These are phyloP conservation scores for Metschnikowia borealis DNA, from an alignment of 805 yeast species.

Conservation along the genomic window DNA sequence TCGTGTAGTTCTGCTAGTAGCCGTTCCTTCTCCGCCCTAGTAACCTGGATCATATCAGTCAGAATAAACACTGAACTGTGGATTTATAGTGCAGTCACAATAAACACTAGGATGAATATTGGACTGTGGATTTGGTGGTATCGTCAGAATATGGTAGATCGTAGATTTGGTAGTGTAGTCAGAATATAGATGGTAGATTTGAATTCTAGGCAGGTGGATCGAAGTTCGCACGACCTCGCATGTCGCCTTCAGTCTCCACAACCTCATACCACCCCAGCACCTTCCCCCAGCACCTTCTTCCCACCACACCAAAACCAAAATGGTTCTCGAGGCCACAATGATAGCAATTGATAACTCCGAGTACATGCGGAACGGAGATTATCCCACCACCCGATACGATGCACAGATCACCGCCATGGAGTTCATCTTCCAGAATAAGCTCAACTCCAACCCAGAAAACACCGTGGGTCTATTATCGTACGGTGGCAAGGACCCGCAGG, in stretches of 20 bases:
- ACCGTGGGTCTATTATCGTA: constrained; percentile 88
- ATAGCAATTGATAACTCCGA: constrained; percentile 94
- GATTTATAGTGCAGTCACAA: no score
- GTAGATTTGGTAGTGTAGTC: no score
- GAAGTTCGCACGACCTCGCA: constrained; percentile 4
- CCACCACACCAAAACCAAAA: constrained; percentile 25
- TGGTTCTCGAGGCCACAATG: constrained; percentile 97
- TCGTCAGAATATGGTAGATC: no score
- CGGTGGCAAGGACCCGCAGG: constrained; percentile 82
- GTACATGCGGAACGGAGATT: constrained; percentile 94
- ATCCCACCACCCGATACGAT: constrained; percentile 78
- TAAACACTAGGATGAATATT: no score
- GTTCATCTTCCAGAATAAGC: constrained; percentile 77
- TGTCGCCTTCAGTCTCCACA: constrained; percentile 8
- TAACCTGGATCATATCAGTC: constrained; percentile 5
- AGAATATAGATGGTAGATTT: no score
- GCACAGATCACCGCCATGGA: constrained; percentile 92
- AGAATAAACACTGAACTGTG: no score
- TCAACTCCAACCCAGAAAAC: constrained; percentile 86
- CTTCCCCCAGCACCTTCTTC: background rate
- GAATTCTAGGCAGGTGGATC: no score
- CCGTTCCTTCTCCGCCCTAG: constrained; percentile 31
- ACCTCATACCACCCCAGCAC: background rate
- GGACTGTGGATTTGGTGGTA: no score
- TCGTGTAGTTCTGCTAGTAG: constrained; percentile 28